Conservation (phyloP, 495 filamentous ascomycete species). For the Margaritispora aquatica region DNA sequence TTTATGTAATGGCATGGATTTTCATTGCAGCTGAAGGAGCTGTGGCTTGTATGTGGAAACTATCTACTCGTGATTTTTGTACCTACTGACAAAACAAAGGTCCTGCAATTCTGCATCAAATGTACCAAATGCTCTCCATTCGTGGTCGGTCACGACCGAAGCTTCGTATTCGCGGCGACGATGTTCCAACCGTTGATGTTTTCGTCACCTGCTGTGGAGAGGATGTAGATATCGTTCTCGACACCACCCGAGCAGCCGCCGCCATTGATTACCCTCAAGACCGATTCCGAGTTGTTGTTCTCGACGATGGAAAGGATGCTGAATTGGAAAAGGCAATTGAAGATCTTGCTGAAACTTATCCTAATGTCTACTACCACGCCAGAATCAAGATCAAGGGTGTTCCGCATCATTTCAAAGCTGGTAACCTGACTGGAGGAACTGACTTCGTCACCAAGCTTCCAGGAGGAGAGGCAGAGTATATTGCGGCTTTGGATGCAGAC, state of each 20-base stretch:
- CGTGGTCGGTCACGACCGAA: conserved; percentile 28
- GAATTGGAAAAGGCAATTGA: conserved; percentile 30
- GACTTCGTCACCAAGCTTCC: conserved; percentile 29
- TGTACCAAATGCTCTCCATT: conserved; percentile 21
- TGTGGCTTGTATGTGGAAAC: conserved; percentile 18
- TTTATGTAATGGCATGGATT: conserved; percentile 20
- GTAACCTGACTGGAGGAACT: conserved; percentile 46
- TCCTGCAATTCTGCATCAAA: conserved; percentile 19
- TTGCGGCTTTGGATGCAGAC: conserved; percentile 49
- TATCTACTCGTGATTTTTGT: neutral
- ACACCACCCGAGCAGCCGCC: conserved; percentile 43
- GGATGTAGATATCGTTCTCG: conserved; percentile 44
- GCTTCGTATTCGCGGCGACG: conserved; percentile 35
- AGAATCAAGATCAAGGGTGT: conserved; percentile 36
- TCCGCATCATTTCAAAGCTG: conserved; percentile 49
- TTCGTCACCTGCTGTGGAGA: conserved; percentile 47
- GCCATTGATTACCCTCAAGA: conserved; percentile 44
- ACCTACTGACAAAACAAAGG: conserved; percentile 2
- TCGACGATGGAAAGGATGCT: conserved; percentile 41
- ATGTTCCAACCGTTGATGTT: conserved; percentile 44
- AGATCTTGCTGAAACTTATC: conserved; percentile 22
- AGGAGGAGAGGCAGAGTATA: conserved; percentile 38
- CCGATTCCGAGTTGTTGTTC: conserved; percentile 41
- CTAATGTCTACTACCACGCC: conserved; percentile 40
- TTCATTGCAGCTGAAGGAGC: conserved; percentile 18